Percentiles rank a stretch among this genome's conserved stretches.
phyloP scores from a whole-genome alignment of 805 yeast genomes.

The Pichia deserticola region DNA sequence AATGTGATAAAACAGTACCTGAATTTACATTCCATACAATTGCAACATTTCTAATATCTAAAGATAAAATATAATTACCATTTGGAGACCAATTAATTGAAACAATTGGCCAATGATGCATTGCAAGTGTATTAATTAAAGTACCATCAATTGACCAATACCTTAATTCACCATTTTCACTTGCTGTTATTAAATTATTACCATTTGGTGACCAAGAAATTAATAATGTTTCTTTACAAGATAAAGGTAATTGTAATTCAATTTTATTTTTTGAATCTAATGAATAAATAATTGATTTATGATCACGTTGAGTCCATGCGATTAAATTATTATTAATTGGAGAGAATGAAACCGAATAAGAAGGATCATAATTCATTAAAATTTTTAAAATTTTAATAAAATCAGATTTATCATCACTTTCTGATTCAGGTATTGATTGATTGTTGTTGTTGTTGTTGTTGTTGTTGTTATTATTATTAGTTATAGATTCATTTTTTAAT shows the following conservation, averaged over 20 bases:
- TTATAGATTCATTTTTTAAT: background rate
- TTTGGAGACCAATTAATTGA: slow-evolving; percentile 52
- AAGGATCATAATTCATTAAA: slow-evolving; percentile 32
- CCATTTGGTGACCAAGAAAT: slow-evolving; percentile 63
- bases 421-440: background rate
- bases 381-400: slow-evolving; percentile 36
- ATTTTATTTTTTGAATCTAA: slow-evolving; percentile 13
- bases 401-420: slow-evolving; percentile 6
- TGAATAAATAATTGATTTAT: slow-evolving; percentile 21
- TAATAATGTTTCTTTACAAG: slow-evolving; percentile 27
- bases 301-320: slow-evolving; percentile 44
- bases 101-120: slow-evolving; percentile 50
- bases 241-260: slow-evolving; percentile 18
- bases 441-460: background rate
- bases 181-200: slow-evolving; percentile 50
- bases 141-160: slow-evolving; percentile 74
- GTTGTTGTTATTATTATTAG: background rate
- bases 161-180: slow-evolving; percentile 64
- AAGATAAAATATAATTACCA: slow-evolving; percentile 48
- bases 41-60: slow-evolving; percentile 47
- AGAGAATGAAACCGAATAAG: slow-evolving; percentile 49
- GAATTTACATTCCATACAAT: slow-evolving; percentile 62
- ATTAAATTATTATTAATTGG: slow-evolving; percentile 39
- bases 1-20: slow-evolving; percentile 42
- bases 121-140: slow-evolving; percentile 45